These are phyloP conservation scores for Fragaria vesca DNA, from an alignment of 306 rosid genomes.

Conservation along the genomic window DNA sequence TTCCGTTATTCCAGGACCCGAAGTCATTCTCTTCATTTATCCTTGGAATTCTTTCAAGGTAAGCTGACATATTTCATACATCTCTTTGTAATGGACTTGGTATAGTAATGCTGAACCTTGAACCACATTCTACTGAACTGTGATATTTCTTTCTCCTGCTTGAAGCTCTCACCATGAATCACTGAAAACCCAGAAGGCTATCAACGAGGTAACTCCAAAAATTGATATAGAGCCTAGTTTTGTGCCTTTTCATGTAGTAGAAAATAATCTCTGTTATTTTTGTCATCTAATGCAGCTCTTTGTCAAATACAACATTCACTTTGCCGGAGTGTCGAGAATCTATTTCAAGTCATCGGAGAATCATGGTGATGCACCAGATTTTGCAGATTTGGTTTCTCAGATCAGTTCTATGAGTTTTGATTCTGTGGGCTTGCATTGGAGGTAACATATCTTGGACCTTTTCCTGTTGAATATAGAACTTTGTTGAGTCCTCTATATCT, in stretches of 20 bases:
- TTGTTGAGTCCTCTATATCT: neutral
- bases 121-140: conserved; percentile 27
- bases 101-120: conserved; percentile 18
- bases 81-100: conserved; percentile 11
- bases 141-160: conserved; percentile 28
- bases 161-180: conserved; percentile 98
- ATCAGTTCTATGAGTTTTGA: conserved; percentile 92
- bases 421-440: conserved; percentile 94
- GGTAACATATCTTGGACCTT: conserved; percentile 45
- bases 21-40: conserved; percentile 77
- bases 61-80: conserved; percentile 20
- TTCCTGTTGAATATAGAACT: neutral
- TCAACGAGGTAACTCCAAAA: conserved; percentile 72
- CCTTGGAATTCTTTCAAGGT: conserved; percentile 94
- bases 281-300: conserved; percentile 64
- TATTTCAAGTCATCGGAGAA: conserved; percentile 65
- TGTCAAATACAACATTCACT: conserved; percentile 96
- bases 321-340: conserved; percentile 93
- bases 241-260: conserved; percentile 20
- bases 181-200: conserved; percentile 92
- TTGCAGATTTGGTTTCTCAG: conserved; percentile 83
- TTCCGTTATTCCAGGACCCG: conserved; percentile 64
- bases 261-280: conserved; percentile 15
- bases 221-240: conserved; percentile 27
- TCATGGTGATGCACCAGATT: conserved; percentile 46